Evolutionary conservation across 2,329 filamentous ascomycete species (phyloP).

Genomic region (Botrytis deweyae): DNA sequence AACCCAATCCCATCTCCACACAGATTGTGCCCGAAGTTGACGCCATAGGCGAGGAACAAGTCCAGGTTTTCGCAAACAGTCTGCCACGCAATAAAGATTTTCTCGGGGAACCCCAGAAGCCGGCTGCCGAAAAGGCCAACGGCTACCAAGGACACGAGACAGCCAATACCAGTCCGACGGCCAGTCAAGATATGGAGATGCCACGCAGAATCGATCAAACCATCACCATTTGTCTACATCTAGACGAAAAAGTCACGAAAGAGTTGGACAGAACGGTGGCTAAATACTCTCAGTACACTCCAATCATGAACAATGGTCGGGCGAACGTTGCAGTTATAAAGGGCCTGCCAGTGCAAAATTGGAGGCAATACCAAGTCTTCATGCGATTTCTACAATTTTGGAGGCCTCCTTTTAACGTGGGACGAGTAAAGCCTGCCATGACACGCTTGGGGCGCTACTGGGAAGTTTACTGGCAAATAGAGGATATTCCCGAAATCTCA

Average conservation of each 20-base stretch:
- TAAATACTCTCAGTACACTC: not conserved
- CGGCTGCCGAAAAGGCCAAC: not conserved
- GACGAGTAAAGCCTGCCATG: not conserved
- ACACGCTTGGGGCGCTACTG: not conserved
- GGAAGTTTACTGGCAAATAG: constrained; percentile 14
- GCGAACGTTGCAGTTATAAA: constrained; percentile 9
- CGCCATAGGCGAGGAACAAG: not conserved
- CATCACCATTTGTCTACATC: not conserved
- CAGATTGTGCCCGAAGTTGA: not conserved
- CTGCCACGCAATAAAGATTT: not conserved
- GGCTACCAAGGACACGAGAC: not conserved
- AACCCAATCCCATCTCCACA: not conserved
- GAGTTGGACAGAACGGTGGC: constrained; percentile 6
- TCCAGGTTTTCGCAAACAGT: not conserved
- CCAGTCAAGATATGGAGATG: not conserved
- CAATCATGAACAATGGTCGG: constrained; percentile 6
- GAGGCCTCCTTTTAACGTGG: not conserved
- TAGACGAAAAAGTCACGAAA: not conserved
- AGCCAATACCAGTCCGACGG: not conserved
- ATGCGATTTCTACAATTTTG: constrained; percentile 2
- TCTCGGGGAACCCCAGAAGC: not conserved
- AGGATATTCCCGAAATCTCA: constrained; percentile 1
- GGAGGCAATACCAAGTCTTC: constrained; percentile 16
- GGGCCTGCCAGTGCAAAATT: constrained; percentile 14
- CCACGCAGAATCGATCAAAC: not conserved